These are phyloP conservation scores for Penicillium alfredii DNA, from an alignment of 495 filamentous ascomycete genomes.

Conservation along the genomic window DNA sequence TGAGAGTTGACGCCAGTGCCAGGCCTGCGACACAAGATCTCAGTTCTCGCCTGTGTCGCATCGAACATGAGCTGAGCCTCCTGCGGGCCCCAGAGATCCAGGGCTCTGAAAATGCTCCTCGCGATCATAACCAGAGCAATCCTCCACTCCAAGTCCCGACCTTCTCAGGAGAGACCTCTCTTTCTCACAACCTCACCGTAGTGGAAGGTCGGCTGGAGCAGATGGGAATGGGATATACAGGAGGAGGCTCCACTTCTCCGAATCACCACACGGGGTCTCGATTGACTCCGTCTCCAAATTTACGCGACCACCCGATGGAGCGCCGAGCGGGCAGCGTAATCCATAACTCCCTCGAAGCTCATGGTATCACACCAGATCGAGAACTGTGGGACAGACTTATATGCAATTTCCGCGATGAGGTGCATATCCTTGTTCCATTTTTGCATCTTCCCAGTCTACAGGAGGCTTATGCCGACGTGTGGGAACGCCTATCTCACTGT, in stretches of 20 bases:
- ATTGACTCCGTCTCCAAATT: constrained; percentile 8
- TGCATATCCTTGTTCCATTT: constrained; percentile 23
- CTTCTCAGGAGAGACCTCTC: constrained; percentile 25
- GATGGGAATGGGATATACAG: constrained; percentile 12
- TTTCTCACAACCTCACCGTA: constrained; percentile 18
- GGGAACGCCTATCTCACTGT: constrained; percentile 1
- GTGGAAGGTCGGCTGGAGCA: constrained; percentile 21
- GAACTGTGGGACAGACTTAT: constrained; percentile 14
- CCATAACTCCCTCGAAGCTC: constrained; percentile 1
- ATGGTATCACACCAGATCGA: constrained; percentile 10
- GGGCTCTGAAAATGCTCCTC: no score
- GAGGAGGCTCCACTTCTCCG: constrained; percentile 6
- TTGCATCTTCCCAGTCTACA: constrained; percentile 16
- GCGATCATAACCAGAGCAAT: not conserved
- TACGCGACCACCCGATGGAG: not conserved
- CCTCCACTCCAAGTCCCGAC: constrained; percentile 4
- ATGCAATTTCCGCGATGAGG: constrained; percentile 18
- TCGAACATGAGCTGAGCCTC: constrained; percentile 9
- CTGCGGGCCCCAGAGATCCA: not conserved
- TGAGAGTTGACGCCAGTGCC: no score
- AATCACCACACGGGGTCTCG: constrained; percentile 7
- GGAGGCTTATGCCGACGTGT: constrained; percentile 8
- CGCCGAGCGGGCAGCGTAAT: not conserved
- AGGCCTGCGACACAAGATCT: constrained; percentile 5
- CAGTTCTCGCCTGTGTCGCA: constrained; percentile 3